These are phyloP conservation scores for Neoscytalidium dimidiatum DNA, from an alignment of 2,329 filamentous ascomycete species.

Conservation along the genomic window DNA sequence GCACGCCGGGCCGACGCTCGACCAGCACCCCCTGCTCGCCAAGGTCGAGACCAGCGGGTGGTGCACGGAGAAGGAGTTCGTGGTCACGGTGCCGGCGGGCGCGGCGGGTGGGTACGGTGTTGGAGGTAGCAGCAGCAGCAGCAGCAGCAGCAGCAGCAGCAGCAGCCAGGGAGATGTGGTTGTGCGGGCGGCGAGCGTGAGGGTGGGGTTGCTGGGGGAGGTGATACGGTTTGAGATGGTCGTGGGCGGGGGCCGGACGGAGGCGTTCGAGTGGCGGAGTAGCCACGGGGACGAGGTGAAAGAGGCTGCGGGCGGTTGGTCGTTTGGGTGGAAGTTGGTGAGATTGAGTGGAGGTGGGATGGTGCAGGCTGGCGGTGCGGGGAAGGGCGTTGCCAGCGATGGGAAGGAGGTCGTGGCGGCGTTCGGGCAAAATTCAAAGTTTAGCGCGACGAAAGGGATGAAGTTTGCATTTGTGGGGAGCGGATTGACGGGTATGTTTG, in stretches of 20 bases:
- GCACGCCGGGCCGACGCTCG: neutral
- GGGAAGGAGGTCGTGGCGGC: slow-evolving; percentile 1
- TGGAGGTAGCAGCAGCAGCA: too few relatives aligned
- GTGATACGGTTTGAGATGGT: neutral
- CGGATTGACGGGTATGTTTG: neutral
- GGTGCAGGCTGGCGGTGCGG: neutral
- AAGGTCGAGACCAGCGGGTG: neutral
- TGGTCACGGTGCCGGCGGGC: neutral
- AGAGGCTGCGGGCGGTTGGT: neutral
- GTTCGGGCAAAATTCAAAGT: neutral
- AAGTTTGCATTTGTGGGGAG: neutral
- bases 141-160: too few relatives aligned
- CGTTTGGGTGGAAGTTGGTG: slow-evolving; percentile 14
- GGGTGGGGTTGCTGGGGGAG: neutral
- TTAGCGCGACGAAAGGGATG: neutral
- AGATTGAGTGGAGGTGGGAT: neutral
- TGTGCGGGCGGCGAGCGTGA: neutral
- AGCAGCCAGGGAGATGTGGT: neutral
- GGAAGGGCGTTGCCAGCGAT: neutral
- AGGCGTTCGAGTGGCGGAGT: neutral
- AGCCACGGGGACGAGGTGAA: neutral
- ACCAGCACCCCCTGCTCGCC: neutral
- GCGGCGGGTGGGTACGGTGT: neutral
- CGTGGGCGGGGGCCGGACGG: neutral
- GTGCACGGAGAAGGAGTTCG: neutral